These are phyloP conservation scores for Paraglomus occultum DNA, from an alignment of 192 early-diverging fungal genomes.

Conservation along the genomic window DNA sequence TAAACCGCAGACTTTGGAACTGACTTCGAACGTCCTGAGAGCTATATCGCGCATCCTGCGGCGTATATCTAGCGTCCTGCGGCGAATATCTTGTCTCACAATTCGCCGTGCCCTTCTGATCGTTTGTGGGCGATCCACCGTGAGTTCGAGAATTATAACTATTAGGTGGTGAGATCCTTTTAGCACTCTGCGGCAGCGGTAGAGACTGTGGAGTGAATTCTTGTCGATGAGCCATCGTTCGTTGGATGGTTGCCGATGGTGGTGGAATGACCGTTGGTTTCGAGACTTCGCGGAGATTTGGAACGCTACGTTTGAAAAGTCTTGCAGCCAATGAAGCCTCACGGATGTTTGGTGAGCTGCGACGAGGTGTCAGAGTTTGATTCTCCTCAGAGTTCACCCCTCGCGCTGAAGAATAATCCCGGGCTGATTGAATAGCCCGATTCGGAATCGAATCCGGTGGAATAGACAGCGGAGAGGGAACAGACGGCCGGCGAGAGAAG, in stretches of 20 bases:
- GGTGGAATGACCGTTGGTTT: background rate
- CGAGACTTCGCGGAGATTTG: slow-evolving; percentile 23
- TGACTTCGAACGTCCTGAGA: background rate
- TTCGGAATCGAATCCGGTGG: slow-evolving; percentile 8
- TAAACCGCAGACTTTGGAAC: slow-evolving; percentile 4
- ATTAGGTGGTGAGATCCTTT: no score
- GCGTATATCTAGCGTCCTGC: slow-evolving; percentile 16
- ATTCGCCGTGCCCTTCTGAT: no score
- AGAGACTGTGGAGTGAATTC: background rate
- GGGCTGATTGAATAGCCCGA: background rate
- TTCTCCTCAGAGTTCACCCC: slow-evolving; percentile 7
- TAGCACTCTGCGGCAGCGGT: no score
- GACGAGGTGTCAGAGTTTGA: slow-evolving; percentile 1
- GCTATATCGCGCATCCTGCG: slow-evolving; percentile 20
- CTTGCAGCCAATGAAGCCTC: background rate
- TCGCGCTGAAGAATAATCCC: no score
- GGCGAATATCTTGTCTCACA: background rate
- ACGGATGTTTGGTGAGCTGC: slow-evolving; percentile 27
- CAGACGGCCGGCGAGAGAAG: slow-evolving; percentile 3
- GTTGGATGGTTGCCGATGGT: slow-evolving; percentile 22
- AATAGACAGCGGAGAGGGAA: slow-evolving; percentile 24
- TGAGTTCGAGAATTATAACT: no score
- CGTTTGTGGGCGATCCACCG: no score
- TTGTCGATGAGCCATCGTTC: slow-evolving; percentile 18
- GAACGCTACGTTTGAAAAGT: slow-evolving; percentile 20